These are phyloP conservation scores for Pythium periplocum DNA, from an alignment of 352 stramenopile species.

Conservation along the genomic window DNA sequence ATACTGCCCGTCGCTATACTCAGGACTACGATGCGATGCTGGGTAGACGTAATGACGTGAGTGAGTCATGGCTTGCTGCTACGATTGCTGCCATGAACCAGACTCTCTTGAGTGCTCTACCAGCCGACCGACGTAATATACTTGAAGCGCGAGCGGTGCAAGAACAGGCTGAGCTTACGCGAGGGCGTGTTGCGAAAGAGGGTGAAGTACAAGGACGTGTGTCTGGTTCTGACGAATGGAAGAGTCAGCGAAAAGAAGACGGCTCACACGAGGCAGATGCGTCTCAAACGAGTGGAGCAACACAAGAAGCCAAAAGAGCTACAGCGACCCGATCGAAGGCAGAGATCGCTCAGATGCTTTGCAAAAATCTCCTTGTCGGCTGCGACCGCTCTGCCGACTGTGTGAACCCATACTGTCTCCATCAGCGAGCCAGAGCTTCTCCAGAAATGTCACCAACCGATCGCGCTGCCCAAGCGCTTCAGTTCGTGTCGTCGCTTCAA, in stretches of 20 bases:
- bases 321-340: background rate
- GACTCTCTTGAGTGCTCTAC: conserved; percentile 20
- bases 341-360: conserved; percentile 5
- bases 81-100: conserved; percentile 57
- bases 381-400: conserved; percentile 15
- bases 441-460: conserved; percentile 32
- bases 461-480: conserved; percentile 38
- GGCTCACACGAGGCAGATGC: conserved; percentile 10
- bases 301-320: too few relatives aligned
- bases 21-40: conserved; percentile 62
- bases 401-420: conserved; percentile 40
- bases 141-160: conserved; percentile 26
- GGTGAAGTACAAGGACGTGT: conserved; percentile 63
- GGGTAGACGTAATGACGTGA: conserved; percentile 52
- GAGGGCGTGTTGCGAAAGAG: conserved; percentile 24
- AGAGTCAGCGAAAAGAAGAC: conserved; percentile 61
- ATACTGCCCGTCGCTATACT: conserved; percentile 85
- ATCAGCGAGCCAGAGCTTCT: background rate
- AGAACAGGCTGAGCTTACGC: conserved; percentile 47
- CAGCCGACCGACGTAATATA: conserved; percentile 25
- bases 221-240: conserved; percentile 78
- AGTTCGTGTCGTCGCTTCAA: conserved; percentile 34
- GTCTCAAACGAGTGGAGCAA: too few relatives aligned
- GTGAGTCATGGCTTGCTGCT: conserved; percentile 51
- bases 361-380: conserved; percentile 10